Conservation (phyloP, 495 filamentous ascomycete species). For the Lophiotrema nucula region DNA sequence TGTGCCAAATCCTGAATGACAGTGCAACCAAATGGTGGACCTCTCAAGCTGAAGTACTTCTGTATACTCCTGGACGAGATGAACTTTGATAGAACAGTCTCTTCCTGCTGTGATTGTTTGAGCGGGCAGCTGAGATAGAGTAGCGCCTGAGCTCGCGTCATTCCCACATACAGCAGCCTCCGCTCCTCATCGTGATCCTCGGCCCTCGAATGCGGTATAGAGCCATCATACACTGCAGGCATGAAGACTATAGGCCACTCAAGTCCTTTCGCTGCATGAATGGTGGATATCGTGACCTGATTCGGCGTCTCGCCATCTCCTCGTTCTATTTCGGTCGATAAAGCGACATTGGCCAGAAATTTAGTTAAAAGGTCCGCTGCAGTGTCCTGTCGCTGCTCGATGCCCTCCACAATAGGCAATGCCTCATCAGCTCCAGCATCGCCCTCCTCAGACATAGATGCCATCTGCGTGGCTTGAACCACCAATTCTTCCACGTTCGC, state of each 20-base stretch:
- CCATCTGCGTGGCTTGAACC: constrained; percentile 70
- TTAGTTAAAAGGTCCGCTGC: constrained; percentile 68
- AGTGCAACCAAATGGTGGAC: constrained; percentile 55
- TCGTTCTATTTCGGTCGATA: constrained; percentile 70
- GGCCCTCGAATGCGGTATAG: constrained; percentile 88
- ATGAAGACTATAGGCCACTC: constrained; percentile 99
- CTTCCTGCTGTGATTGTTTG: constrained; percentile 60
- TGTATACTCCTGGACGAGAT: constrained; percentile 51
- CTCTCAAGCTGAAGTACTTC: constrained; percentile 54
- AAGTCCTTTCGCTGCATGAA: constrained; percentile 93
- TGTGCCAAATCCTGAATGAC: constrained; percentile 60
- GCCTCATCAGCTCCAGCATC: constrained; percentile 60
- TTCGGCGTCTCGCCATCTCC: constrained; percentile 58
- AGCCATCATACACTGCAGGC: constrained; percentile 84
- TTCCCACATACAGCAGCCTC: constrained; percentile 90
- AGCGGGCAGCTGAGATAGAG: constrained; percentile 87
- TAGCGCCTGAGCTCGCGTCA: constrained; percentile 89
- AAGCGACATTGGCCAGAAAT: constrained; percentile 85
- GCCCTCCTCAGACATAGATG: constrained; percentile 41
- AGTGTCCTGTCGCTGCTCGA: constrained; percentile 62
- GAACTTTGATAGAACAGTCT: constrained; percentile 64
- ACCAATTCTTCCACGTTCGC: constrained; percentile 89
- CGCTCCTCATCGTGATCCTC: constrained; percentile 91
- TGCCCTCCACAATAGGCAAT: constrained; percentile 73
- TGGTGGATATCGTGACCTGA: constrained; percentile 89